Evolutionary conservation across 148 eudicot genomes (phyloP).

Genomic region (Oxyria digyna): DNA sequence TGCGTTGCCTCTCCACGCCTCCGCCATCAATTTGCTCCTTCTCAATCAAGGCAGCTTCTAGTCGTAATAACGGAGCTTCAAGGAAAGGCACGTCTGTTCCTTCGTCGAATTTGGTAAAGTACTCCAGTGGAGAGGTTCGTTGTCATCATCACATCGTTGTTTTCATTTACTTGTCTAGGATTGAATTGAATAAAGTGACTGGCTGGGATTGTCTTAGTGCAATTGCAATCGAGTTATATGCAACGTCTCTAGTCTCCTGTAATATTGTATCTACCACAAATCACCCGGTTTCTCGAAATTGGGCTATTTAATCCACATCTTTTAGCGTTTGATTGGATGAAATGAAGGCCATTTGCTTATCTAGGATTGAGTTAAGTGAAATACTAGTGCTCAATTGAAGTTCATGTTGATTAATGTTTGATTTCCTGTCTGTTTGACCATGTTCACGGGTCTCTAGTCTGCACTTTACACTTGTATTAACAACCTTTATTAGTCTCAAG

Average conservation of each 20-base stretch:
- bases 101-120: neutral
- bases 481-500: too few species aligned
- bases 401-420: neutral
- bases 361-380: neutral
- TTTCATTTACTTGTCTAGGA: neutral
- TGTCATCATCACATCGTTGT: neutral
- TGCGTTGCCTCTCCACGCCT: constrained; percentile 5
- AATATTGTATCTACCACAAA: too few species aligned
- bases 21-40: constrained; percentile 3
- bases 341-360: neutral
- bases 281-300: too few species aligned
- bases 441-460: too few species aligned
- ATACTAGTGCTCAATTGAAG: neutral
- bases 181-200: neutral
- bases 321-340: neutral
- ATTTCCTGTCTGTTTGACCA: neutral
- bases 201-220: neutral
- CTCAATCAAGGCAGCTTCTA: neutral
- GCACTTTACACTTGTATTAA: too few species aligned
- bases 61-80: neutral
- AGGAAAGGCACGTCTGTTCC: neutral
- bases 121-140: constrained; percentile 3
- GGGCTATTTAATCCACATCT: neutral
- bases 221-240: neutral
- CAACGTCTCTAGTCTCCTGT: too few species aligned